phyloP scores from a whole-genome alignment of 352 stramenopile genomes.

The Phytophthora pini region DNA sequence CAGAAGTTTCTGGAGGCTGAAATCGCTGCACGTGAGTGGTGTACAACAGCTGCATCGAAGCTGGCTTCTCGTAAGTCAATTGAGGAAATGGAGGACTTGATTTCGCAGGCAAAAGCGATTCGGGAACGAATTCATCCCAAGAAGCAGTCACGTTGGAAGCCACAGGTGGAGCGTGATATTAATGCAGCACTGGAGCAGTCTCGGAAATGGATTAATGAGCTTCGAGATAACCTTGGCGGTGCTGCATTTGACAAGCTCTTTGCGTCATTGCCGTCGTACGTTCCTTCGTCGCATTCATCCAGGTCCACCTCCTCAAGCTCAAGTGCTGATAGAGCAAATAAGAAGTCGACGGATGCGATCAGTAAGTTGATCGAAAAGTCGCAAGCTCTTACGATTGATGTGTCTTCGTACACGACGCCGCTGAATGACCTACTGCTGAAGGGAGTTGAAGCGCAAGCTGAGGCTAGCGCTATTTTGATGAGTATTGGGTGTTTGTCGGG shows the following conservation, averaged over 20 bases:
- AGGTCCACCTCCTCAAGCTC: conserved; percentile 27
- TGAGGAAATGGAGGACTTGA: conserved; percentile 65
- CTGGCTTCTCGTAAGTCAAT: conserved; percentile 67
- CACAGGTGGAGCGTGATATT: conserved; percentile 84
- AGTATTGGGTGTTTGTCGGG: conserved; percentile 54
- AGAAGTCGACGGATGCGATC: conserved; percentile 66
- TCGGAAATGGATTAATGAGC: conserved; percentile 78
- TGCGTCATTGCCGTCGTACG: conserved; percentile 35
- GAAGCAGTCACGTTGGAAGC: conserved; percentile 86
- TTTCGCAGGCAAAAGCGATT: conserved; percentile 73
- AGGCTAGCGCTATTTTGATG: conserved; percentile 60
- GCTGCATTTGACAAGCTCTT: conserved; percentile 74
- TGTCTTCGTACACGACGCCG: conserved; percentile 65
- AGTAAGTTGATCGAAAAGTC: conserved; percentile 74
- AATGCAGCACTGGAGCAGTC: conserved; percentile 68
- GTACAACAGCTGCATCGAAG: conserved; percentile 54
- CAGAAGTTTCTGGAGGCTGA: conserved; percentile 80
- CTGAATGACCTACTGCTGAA: conserved; percentile 65
- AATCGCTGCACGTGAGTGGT: conserved; percentile 85
- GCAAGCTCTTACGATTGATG: conserved; percentile 63
- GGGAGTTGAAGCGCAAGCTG: conserved; percentile 51
- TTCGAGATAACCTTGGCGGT: conserved; percentile 71
- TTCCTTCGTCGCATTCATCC: conserved; percentile 33
- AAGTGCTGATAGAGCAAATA: conserved; percentile 56
- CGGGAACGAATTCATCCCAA: conserved; percentile 74